Conservation (phyloP, 1,284 basidiomycete species). For the Schizopora paradoxa region DNA sequence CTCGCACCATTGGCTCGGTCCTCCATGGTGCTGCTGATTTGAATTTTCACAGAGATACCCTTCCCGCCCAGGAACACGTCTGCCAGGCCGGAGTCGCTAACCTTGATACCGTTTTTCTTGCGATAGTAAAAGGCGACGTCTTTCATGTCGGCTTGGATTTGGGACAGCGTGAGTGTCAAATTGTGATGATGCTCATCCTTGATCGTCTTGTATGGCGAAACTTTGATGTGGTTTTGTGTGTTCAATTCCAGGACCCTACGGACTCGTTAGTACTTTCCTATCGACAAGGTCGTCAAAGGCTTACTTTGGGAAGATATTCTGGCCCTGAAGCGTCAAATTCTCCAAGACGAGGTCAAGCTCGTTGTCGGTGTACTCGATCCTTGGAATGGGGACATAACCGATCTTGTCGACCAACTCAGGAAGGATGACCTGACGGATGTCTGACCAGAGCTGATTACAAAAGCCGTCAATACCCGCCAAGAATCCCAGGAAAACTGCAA, state of each 20-base stretch:
- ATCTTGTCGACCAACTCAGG: constrained; percentile 74
- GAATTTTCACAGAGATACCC: constrained; percentile 49
- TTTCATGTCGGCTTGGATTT: constrained; percentile 93
- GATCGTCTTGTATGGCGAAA: constrained; percentile 69
- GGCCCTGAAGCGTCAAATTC: constrained; percentile 85
- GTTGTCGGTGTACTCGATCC: constrained; percentile 88
- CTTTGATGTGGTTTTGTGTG: constrained; percentile 78
- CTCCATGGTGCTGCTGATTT: constrained; percentile 31
- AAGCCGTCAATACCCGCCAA: not conserved
- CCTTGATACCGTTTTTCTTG: constrained; percentile 71
- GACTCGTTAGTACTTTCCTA: constrained; percentile 29
- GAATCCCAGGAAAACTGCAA: no score
- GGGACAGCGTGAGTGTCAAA: constrained; percentile 68
- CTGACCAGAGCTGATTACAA: constrained; percentile 16
- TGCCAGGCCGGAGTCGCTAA: constrained; percentile 84
- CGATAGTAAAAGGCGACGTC: constrained; percentile 86
- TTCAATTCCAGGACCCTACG: constrained; percentile 33
- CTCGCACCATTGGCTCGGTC: constrained; percentile 1
- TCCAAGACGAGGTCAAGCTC: constrained; percentile 87
- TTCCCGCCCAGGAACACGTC: constrained; percentile 85
- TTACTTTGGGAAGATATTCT: constrained; percentile 68
- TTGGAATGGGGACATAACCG: constrained; percentile 87
- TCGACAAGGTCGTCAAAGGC: no score
- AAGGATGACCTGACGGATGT: constrained; percentile 77
- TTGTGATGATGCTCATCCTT: constrained; percentile 60